Percentiles rank a stretch among this genome's conserved stretches.
Conservation (phyloP, 805 yeast species). For the Cyberlindnera euphorbiiphila region DNA sequence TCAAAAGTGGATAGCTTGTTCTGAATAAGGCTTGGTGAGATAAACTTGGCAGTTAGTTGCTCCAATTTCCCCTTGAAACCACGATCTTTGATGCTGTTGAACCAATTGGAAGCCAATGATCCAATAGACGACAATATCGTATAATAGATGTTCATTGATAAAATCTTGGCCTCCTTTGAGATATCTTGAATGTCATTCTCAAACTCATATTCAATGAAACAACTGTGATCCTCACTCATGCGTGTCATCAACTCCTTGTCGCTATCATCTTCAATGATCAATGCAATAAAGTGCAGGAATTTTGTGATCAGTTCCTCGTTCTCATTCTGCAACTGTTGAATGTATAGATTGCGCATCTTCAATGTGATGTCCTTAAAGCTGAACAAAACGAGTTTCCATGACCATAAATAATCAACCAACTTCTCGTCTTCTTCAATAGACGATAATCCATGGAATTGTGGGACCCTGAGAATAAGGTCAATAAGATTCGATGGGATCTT, state of each 20-base stretch:
- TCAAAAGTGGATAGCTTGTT: constrained; percentile 53
- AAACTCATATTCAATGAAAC: constrained; percentile 24
- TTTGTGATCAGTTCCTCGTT: constrained; percentile 41
- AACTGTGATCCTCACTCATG: constrained; percentile 18
- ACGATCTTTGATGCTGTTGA: constrained; percentile 60
- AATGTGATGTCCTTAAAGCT: constrained; percentile 65
- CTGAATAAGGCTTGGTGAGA: constrained; percentile 62
- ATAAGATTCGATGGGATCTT: constrained; percentile 36
- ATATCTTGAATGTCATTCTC: constrained; percentile 7
- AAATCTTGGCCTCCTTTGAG: constrained; percentile 32
- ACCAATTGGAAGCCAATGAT: constrained; percentile 64
- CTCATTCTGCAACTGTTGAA: constrained; percentile 46
- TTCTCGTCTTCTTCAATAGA: constrained; percentile 33
- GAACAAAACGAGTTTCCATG: constrained; percentile 61
- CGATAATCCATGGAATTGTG: constrained; percentile 36
- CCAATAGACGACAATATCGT: constrained; percentile 49
- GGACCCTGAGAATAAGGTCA: constrained; percentile 27
- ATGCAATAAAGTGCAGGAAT: constrained; percentile 52
- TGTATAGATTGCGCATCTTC: constrained; percentile 56
- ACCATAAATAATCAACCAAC: constrained; percentile 50
- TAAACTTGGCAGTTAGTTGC: constrained; percentile 51
- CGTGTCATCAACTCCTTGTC: constrained; percentile 22
- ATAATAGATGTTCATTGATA: constrained; percentile 50
- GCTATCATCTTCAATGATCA: constrained; percentile 41
- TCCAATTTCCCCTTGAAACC: constrained; percentile 60